These are phyloP conservation scores for Urochloa ruziziensis DNA, from an alignment of 176 grass and related monocot genomes.

Conservation along the genomic window DNA sequence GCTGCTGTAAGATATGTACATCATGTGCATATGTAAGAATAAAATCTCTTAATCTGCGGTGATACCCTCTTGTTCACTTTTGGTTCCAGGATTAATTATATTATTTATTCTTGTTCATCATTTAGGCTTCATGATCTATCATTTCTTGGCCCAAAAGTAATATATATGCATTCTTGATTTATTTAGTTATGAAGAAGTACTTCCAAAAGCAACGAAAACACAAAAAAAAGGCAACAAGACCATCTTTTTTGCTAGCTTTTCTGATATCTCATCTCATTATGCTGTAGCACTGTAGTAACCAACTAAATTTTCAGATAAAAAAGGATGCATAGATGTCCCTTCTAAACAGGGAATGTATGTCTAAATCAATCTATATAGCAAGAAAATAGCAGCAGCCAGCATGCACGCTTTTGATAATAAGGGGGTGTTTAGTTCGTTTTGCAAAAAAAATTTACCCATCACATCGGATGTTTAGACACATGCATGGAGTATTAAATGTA, in stretches of 20 bases:
- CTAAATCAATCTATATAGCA: too few relatives aligned
- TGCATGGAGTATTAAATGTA: too few relatives aligned
- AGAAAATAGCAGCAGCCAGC: not conserved
- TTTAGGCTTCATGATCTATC: not conserved
- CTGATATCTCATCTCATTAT: not conserved
- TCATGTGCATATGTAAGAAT: slow-evolving; percentile 55
- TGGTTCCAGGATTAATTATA: not conserved
- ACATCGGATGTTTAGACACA: too few relatives aligned
- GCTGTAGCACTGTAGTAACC: not conserved
- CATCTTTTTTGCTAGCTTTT: not conserved
- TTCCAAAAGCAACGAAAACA: not conserved
- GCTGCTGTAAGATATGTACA: slow-evolving; percentile 16
- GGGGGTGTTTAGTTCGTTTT: too few relatives aligned
- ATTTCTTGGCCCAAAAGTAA: not conserved
- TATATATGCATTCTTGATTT: slow-evolving; percentile 16
- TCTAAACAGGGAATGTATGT: not conserved
- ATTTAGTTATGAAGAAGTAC: not conserved
- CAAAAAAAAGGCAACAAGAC: not conserved
- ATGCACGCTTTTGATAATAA: not conserved
- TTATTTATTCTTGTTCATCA: slow-evolving; percentile 9
- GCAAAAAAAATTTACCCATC: too few relatives aligned
- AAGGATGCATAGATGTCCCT: not conserved
- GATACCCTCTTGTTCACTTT: slow-evolving; percentile 34
- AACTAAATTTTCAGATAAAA: not conserved
- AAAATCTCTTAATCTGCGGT: slow-evolving; percentile 43